Conservation (phyloP, 2,329 filamentous ascomycete genomes). For the Bipolaris gigantea region DNA sequence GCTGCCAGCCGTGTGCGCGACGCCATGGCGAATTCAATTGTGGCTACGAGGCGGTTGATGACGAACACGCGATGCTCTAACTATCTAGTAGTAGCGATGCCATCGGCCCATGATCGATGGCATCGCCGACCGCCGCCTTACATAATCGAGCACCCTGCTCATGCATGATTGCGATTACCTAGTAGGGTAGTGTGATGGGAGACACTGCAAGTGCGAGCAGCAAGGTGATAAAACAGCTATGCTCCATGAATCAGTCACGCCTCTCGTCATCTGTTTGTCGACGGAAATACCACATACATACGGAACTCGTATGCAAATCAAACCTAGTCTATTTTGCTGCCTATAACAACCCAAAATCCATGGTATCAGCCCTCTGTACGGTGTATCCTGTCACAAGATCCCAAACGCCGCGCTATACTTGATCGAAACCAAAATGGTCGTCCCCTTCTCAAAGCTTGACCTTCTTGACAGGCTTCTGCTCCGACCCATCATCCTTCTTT, state of each 20-base stretch:
- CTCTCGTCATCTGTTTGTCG: too few relatives aligned
- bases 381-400: not conserved
- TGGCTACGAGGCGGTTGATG: slow-evolving; percentile 23
- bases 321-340: not conserved
- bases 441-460: slow-evolving; percentile 29
- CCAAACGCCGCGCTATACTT: slow-evolving; percentile 30
- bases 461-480: slow-evolving; percentile 39
- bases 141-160: too few relatives aligned
- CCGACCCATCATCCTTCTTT: slow-evolving; percentile 30
- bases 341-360: not conserved
- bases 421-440: not conserved
- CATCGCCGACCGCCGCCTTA: too few relatives aligned
- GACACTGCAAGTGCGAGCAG: too few relatives aligned
- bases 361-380: not conserved
- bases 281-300: not conserved
- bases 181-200: too few relatives aligned
- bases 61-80: slow-evolving; percentile 24
- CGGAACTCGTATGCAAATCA: not conserved
- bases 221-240: too few relatives aligned
- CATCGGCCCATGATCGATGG: not conserved
- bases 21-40: slow-evolving; percentile 32
- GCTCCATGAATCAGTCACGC: too few relatives aligned
- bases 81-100: too few relatives aligned
- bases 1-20: slow-evolving; percentile 39
- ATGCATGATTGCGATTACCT: too few relatives aligned